Evolutionary conservation across 306 rosid genomes (phyloP).

Genomic region (Echinosophora koreensis): DNA sequence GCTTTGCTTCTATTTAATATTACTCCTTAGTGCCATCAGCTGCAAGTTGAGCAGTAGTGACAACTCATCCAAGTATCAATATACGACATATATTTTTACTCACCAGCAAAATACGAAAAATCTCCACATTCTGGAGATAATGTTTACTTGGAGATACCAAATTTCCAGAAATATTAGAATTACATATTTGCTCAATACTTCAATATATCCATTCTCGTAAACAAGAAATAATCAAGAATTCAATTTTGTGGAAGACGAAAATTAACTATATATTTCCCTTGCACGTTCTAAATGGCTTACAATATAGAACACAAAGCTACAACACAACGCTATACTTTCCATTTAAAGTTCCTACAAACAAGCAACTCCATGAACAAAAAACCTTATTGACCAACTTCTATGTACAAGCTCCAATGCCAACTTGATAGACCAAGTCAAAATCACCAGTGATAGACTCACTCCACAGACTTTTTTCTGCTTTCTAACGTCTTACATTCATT

Average conservation of each 20-base stretch:
- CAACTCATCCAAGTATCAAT: too few relatives aligned
- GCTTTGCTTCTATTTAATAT: too few relatives aligned
- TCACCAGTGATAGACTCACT: neutral
- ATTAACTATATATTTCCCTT: constrained; percentile 12
- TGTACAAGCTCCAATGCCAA: constrained; percentile 32
- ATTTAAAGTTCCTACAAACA: constrained; percentile 19
- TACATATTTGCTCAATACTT: neutral
- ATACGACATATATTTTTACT: neutral
- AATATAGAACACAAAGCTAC: neutral
- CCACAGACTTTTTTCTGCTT: neutral
- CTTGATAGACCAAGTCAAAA: neutral
- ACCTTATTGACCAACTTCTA: constrained; percentile 29
- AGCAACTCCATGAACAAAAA: constrained; percentile 15
- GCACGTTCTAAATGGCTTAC: constrained; percentile 12
- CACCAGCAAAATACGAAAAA: neutral
- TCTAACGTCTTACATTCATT: constrained; percentile 44
- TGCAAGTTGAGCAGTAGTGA: too few relatives aligned
- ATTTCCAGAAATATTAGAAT: neutral
- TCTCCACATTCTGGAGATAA: neutral
- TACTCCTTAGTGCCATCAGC: too few relatives aligned
- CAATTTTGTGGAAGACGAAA: neutral
- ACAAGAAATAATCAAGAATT: neutral
- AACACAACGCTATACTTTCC: constrained; percentile 10
- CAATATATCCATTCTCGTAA: neutral
- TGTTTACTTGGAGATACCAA: neutral